Base-by-base conservation (phyloP, 345 rosid genomes). In the Euphorbia peplus region DNA sequence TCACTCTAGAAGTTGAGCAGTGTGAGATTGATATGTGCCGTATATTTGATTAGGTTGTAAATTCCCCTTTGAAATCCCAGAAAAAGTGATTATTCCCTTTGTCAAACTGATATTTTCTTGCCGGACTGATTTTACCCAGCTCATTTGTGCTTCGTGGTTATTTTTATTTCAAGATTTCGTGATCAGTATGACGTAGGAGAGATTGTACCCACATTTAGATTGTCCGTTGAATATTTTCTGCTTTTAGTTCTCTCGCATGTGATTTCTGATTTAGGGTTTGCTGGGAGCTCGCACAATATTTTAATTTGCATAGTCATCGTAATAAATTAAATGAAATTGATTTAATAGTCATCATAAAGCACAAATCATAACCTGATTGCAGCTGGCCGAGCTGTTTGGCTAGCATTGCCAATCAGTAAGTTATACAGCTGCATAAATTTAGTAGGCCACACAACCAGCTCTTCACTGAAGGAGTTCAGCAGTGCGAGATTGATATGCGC, bases 371-470 rank as follows among this genome's bases (percentile, higher is more conserved):
- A 57, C 18, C 3, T 29, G 62, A 58, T 44, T 63, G 66, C 66
- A 25, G 52, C 66, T 42, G 53, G 96, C 95, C 96, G 91, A 90
- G 95, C 88, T 90, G 90, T 75, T 50, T 86, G 96, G 98, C 84
- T 76, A 90, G 91, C 75, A 57, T 55, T 59, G 82, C 88, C 93
- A 83, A 65, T 72, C 89, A 82, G 93, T 88, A 88, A 88, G 85
- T 88, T 86, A 71, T 58, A 83, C 95, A 83, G 96, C 80, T 77
- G 95, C 93, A 76, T 71, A 90, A 48, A 85, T 58, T 47, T 63
- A 81, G 69, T n/a, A 76, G 83, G 85, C 82, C 78, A 62, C 70
- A 72, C 68, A 73, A 83, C 95, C 96, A 85, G 90, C 88, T 87
- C 90, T 77, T 90, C 71, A 39, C 87, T 85, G 91, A 66, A 16